Percentiles rank a stretch among this genome's conserved stretches.
phyloP scores from a whole-genome alignment of 2,329 filamentous ascomycete species.

The Ophiostoma sp. region DNA sequence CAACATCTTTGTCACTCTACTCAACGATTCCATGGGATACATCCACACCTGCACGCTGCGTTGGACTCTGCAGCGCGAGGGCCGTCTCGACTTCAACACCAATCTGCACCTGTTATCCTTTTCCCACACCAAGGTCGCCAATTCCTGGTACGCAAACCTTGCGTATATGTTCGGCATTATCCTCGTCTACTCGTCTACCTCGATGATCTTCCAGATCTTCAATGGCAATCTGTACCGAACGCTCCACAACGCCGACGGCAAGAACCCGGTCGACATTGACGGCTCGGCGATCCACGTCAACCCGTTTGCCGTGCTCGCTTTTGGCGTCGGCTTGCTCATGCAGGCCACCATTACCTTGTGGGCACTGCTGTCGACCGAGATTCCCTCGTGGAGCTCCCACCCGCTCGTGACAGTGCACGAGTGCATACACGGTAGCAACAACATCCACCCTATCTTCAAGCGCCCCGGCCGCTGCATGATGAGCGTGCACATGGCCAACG shows the following conservation, averaged over 20 bases:
- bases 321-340: neutral
- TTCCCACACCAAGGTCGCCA: neutral
- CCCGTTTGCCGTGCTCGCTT: constrained; percentile 1
- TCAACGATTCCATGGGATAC: constrained; percentile 34
- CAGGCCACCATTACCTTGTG: neutral
- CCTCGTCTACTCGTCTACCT: neutral
- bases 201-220: neutral
- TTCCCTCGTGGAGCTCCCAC: neutral
- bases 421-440: neutral
- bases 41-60: constrained; percentile 32
- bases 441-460: neutral
- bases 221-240: neutral
- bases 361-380: neutral
- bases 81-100: constrained; percentile 32
- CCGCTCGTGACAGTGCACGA: neutral
- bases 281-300: neutral
- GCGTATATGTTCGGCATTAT: neutral
- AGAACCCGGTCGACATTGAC: neutral
- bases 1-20: constrained; percentile 27
- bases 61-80: constrained; percentile 32
- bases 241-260: neutral
- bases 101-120: constrained; percentile 18
- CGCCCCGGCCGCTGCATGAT: neutral
- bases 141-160: neutral
- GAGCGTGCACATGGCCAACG: neutral